Conservation (phyloP, 2,329 filamentous ascomycete species). For the Colletotrichum simmondsii region DNA sequence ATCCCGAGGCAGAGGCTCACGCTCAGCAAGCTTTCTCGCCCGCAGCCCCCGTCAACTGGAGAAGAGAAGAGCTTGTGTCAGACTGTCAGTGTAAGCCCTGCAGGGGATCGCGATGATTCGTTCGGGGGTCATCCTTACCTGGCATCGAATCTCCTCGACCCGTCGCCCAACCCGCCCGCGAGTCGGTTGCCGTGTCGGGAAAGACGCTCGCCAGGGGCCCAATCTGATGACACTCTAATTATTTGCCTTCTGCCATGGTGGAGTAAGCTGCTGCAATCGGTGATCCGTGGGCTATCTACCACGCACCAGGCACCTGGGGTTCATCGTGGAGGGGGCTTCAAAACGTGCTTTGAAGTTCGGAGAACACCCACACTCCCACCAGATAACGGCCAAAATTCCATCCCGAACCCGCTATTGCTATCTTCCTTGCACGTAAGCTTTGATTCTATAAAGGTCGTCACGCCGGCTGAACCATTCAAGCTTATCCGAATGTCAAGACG, state of each 20-base stretch:
- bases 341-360: background rate
- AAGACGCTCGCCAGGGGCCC: constrained; percentile 20
- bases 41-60: background rate
- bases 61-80: background rate
- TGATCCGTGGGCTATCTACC: background rate
- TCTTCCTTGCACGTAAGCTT: background rate
- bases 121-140: constrained; percentile 21
- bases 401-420: background rate
- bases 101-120: background rate
- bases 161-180: background rate
- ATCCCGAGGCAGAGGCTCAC: background rate
- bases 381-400: background rate
- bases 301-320: background rate
- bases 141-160: background rate
- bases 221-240: background rate
- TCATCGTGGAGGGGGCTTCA: background rate
- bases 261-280: background rate
- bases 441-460: background rate
- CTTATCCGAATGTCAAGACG: background rate
- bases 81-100: background rate
- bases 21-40: background rate
- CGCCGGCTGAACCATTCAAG: background rate
- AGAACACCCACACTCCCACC: background rate
- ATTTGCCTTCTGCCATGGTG: background rate
- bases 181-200: constrained; percentile 23